A percentile compares a stretch with the other conserved stretches of the same genome.
Evolutionary conservation across 495 filamentous ascomycete genomes (phyloP).

Genomic region (Schizothecium vesticola): DNA sequence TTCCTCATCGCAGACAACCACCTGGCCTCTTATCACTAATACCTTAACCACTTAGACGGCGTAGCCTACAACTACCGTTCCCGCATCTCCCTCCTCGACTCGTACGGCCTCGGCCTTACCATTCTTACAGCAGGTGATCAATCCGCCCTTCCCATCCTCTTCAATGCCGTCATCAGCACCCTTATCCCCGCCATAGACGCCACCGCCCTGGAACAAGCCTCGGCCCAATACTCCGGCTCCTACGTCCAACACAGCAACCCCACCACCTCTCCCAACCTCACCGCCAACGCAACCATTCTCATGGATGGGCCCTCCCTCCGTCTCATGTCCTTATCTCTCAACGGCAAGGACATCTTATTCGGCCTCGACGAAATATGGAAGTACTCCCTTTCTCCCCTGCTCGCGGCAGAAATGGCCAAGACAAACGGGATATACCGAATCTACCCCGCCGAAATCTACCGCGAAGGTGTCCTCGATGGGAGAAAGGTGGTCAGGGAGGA

Average conservation of each 20-base stretch:
- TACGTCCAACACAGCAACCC: too few relatives aligned
- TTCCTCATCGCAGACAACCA: too few relatives aligned
- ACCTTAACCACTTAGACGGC: too few relatives aligned
- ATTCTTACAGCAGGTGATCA: slow-evolving; percentile 20
- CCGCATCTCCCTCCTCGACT: slow-evolving; percentile 19
- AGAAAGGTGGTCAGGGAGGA: slow-evolving; percentile 12
- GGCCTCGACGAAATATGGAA: slow-evolving; percentile 10
- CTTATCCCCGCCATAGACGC: slow-evolving; percentile 31
- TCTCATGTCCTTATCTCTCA: slow-evolving; percentile 31
- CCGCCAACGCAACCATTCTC: slow-evolving; percentile 22
- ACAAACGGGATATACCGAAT: slow-evolving; percentile 16
- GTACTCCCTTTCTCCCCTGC: slow-evolving; percentile 7
- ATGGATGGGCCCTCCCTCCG: slow-evolving; percentile 26
- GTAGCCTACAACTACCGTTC: slow-evolving; percentile 21
- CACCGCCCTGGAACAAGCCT: slow-evolving; percentile 34
- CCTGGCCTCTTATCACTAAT: too few relatives aligned
- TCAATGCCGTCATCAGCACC: slow-evolving; percentile 17
- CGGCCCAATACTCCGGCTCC: too few relatives aligned
- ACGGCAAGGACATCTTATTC: slow-evolving; percentile 33
- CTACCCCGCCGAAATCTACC: slow-evolving; percentile 32
- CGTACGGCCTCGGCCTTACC: slow-evolving; percentile 22
- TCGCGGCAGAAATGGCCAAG: slow-evolving; percentile 10
- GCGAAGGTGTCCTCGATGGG: slow-evolving; percentile 8
- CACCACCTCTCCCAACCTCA: slow-evolving; percentile 8
- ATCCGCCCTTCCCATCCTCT: slow-evolving; percentile 11